Evolutionary conservation across 805 yeast genomes (phyloP).

Genomic region (Monosporozyma yasuniensis): DNA sequence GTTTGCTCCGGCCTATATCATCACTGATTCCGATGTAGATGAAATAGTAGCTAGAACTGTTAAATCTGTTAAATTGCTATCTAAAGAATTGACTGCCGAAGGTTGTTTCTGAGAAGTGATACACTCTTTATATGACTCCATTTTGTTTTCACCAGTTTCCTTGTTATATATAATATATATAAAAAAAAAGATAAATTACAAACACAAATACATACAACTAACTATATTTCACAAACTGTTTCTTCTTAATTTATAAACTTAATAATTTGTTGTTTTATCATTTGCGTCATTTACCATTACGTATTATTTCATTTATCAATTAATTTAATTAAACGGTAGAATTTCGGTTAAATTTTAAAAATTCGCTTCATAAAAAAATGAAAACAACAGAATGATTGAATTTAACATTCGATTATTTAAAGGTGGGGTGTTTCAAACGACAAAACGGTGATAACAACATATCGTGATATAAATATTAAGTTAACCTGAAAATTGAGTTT

Average conservation of each 20-base stretch:
- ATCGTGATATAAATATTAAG: background rate
- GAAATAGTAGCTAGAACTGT: conserved; percentile 34
- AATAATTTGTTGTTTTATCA: too few species aligned
- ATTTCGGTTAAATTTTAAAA: background rate
- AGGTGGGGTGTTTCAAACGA: background rate
- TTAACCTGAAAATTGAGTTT: too few species aligned
- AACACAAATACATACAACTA: too few species aligned
- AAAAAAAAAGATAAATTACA: too few species aligned
- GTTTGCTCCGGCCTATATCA: conserved; percentile 40
- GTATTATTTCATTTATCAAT: too few species aligned
- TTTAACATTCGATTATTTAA: background rate
- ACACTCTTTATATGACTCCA: too few species aligned
- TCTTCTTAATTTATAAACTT: too few species aligned
- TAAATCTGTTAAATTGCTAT: conserved; percentile 33
- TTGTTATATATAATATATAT: too few species aligned
- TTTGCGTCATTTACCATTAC: background rate
- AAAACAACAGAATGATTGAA: background rate
- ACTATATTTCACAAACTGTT: too few species aligned
- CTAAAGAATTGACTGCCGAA: conserved; percentile 9
- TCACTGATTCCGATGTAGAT: conserved; percentile 37
- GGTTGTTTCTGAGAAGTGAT: conserved; percentile 6
- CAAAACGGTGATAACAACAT: background rate
- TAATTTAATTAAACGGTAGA: too few species aligned
- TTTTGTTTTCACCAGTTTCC: too few species aligned
- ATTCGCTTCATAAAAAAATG: background rate